phyloP scores from a whole-genome alignment of 2,329 filamentous ascomycete species.

The Cladosporium phlei region DNA sequence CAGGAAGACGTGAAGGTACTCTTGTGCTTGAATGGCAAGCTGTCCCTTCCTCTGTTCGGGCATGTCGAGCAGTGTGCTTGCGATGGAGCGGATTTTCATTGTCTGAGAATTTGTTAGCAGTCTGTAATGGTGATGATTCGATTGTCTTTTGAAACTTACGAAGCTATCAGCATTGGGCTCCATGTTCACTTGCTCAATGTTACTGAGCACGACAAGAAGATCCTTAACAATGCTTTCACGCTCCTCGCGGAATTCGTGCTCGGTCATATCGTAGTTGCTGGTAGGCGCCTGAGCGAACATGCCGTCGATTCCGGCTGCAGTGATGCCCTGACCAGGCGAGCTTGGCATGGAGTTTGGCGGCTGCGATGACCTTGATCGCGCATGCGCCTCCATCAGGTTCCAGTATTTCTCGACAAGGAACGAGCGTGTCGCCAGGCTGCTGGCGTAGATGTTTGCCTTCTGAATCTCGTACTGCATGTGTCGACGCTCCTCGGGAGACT shows the following conservation, averaged over 20 bases:
- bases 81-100: conserved; percentile 79
- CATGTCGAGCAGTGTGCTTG: conserved; percentile 68
- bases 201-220: conserved; percentile 67
- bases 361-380: conserved; percentile 33
- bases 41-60: conserved; percentile 51
- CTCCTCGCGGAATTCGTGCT: conserved; percentile 66
- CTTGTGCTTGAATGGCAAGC: conserved; percentile 58
- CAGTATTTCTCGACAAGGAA: conserved; percentile 86
- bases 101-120: conserved; percentile 47
- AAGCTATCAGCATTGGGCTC: conserved; percentile 65
- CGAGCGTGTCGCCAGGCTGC: conserved; percentile 73
- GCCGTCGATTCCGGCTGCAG: conserved; percentile 34
- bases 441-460: conserved; percentile 84
- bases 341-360: conserved; percentile 33
- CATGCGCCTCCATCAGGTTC: conserved; percentile 64
- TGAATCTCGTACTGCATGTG: conserved; percentile 78
- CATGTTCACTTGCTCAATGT: conserved; percentile 79
- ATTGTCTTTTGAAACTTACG: conserved; percentile 48
- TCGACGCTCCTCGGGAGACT: conserved; percentile 37
- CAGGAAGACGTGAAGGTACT: conserved; percentile 66
- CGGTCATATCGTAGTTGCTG: conserved; percentile 44
- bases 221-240: conserved; percentile 77
- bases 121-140: conserved; percentile 6
- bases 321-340: conserved; percentile 32
- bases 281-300: conserved; percentile 28